Base-by-base conservation (phyloP, 495 filamentous ascomycete species). In the Penicillium argentinense region DNA sequence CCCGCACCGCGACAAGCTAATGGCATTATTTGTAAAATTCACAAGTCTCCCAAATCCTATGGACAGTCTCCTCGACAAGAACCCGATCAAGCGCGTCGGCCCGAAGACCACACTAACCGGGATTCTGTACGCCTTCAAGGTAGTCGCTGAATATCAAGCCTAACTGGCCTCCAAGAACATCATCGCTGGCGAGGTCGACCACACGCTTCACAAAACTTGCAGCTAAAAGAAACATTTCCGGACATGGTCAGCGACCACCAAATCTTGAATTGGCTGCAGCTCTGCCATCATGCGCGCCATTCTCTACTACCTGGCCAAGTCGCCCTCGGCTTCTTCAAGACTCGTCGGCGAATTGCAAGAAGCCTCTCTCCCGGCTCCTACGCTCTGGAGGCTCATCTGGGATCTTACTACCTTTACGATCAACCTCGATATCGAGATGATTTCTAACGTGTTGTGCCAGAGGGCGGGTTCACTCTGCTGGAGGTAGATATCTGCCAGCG, bases 401-500 rank as follows among this genome's bases (percentile, higher is more conserved):
- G 57, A 57, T 14, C 34, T 60, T 3, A 45, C 7, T 69, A 62
- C 30, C 49, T 64, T 3, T 49, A 63, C 27, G 63, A 40, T 88
- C 18, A 81, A 87, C 50, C 84, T 87, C 1, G 79, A 81, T 6
- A 73, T 81, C 0, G 79, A 78, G 0, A 62, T 87, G 39, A 68
- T 78, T 13, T 76, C 87, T 39, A 84, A 64, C 77, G 84, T 33
- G 64, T 86, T 19, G 83, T 86, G 2, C 87, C 82, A 3, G 63
- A 69, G 28, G 67, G 71, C 9, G 85, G 84, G 0, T 59, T 76
- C 9, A 59, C 56, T 0, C 60, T 86, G 25, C 72, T 75, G 21
- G 80, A 81, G 9, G 52, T 63, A 36, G 62, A 44, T 64, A 51
- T 24, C 32, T 86, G 17, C 79, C 77, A 0, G 69, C 68, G 8